Base-by-base conservation (phyloP, 371 early-diverging fungal genomes). In the Phascolomyces articulosus region DNA sequence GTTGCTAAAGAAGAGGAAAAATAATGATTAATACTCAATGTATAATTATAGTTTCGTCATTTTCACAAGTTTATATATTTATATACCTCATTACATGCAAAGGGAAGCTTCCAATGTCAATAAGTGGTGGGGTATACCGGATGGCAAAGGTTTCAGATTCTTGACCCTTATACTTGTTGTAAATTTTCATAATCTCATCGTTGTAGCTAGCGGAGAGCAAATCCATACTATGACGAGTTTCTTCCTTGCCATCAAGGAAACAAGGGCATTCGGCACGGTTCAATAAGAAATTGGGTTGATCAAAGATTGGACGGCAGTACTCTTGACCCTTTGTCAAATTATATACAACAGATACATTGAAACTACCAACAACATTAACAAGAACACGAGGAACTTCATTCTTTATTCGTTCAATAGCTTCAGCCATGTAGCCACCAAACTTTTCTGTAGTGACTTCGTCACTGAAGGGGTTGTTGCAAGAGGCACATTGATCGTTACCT, bases 401-500 rank as follows among this genome's bases (percentile, higher is more conserved):
- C 26, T 67, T 34, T n/a, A 64, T 69, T 4, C 62, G 55, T 11
- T 48, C 51, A 54, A 69, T 44, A 1, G 62, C 63, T 23, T 20
- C 48, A 18, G 53, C 58, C 11, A 68, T 54, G 16, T 68, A 63
- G 2, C 26, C 40, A 15, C 60, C 64, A 31, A 62, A 68, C 20
- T 59, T 47, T 15, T 68, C 64, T 10, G 60, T 54, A 9, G 60
- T 59, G 9, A 63, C 63, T 41, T 63, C 64, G 13, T 49, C 48
- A 1, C 13, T 24, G 23, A n/a, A 16, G n/a, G 44, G 28, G 21
- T 24, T n/a, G 23, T 38, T 18, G 31, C 68, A 73, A 28, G 62
- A 60, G 21, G 55, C 67, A n/a, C 63, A 72, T 34, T 69, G 68
- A 55, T 68, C 68, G 29, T 68, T 68, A 34, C 68, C 51, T 51